Evolutionary conservation across 192 early-diverging fungal species (phyloP).

Genomic region (Podila verticillata): DNA sequence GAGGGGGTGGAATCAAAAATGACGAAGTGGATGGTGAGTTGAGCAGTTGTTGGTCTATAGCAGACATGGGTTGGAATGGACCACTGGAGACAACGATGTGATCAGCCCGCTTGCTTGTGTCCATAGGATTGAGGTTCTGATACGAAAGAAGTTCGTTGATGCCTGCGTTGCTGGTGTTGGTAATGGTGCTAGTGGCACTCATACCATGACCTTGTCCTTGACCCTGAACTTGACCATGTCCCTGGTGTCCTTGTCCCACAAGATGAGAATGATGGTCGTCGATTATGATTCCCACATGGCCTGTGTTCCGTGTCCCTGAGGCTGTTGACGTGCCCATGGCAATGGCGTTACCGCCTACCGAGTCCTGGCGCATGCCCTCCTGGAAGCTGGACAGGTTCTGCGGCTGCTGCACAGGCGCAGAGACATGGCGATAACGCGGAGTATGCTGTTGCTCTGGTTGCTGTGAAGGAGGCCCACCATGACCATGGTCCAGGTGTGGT

Average conservation of each 20-base stretch:
- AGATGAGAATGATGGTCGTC: slow-evolving; percentile 17
- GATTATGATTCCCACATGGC: slow-evolving; percentile 45
- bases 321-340: slow-evolving; percentile 1
- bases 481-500: slow-evolving; percentile 11
- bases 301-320: slow-evolving; percentile 14
- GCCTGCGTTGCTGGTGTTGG: background rate
- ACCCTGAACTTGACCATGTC: background rate
- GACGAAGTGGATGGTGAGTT: background rate
- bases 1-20: background rate
- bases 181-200: background rate
- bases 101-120: background rate
- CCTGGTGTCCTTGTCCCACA: background rate
- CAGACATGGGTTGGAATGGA: background rate
- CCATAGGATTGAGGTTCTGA: background rate
- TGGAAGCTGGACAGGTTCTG: slow-evolving; percentile 45
- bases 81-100: slow-evolving; percentile 1
- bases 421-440: slow-evolving; percentile 31
- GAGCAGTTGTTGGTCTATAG: background rate
- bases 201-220: slow-evolving; percentile 3
- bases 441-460: slow-evolving; percentile 20
- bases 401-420: slow-evolving; percentile 37
- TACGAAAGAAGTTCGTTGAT: background rate
- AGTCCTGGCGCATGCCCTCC: slow-evolving; percentile 45
- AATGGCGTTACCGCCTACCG: slow-evolving; percentile 13
- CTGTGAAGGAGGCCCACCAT: slow-evolving; percentile 2